Evolutionary conservation across 129 eudicot species (phyloP), one percentile per base, ranked within the genome.

Genomic region (Glebionis coronaria): DNA sequence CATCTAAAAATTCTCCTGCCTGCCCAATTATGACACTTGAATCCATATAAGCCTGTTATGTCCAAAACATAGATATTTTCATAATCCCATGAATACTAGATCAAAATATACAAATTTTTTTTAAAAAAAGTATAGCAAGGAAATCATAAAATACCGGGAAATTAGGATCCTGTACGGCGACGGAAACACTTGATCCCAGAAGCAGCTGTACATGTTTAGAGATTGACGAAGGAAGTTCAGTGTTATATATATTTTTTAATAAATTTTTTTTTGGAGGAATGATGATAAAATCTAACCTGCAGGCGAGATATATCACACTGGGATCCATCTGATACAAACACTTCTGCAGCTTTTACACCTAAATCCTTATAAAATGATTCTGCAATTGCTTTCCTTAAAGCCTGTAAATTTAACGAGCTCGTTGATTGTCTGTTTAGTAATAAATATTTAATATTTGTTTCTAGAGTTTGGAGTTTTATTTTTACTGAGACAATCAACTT

Each of bases 11-110:
- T 27, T 91, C 85, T 15, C 96, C 98, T 10, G 90, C 76, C 69
- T 88, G 96, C 28, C 96, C 96, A n/a, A 91, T 85, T 75, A 91
- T 91, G 27, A 88, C 95, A 73, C 96, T 88, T 62, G 98, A 85
- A 82, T 91, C 98, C 72, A 79, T 80, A 56, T 91, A 91, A 40
- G 96, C 96, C 97, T 88, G 87, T 40, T 45, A 42, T n/a, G 49
- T 59, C 38, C 52, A 65, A 57, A 61, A 23, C 67, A 68, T 50
- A 72, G 8, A 64, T 55, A n/a, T 54, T 58, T 47, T 69, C 44
- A 68, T 55, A 40, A 19, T 51, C 29, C 19, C 56, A 16, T 58
- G 14, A 57, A 58, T 27, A 15, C 25, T 56, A 45, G 14, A 52
- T 70, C 55, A 56, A 14, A 28, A 50, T 16, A 12, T 31, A n/a